Evolutionary conservation across 257 asterid species (phyloP).

Genomic region (Solanum habrochaites): DNA sequence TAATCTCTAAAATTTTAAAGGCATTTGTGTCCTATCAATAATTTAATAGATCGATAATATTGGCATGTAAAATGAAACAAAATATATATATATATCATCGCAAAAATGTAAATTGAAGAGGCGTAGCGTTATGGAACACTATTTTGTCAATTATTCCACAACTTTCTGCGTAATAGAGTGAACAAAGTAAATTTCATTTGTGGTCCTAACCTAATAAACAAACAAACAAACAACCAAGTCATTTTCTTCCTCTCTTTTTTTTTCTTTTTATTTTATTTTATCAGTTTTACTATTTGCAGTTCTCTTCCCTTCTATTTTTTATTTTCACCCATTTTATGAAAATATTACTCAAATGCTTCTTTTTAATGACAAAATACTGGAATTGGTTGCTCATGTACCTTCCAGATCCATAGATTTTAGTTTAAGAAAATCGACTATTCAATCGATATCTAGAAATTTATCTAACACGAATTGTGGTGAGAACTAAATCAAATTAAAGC

Average conservation of each 20-base stretch:
- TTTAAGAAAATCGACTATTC: neutral
- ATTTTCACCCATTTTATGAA: neutral
- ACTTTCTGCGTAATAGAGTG: neutral
- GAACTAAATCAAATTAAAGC: too few species aligned
- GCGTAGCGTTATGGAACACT: neutral
- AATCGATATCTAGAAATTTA: neutral
- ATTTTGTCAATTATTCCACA: neutral
- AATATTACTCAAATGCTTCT: neutral
- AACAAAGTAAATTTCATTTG: neutral
- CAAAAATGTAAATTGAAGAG: neutral
- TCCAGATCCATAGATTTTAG: neutral
- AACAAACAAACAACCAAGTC: neutral
- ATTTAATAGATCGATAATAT: neutral
- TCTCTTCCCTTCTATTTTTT: neutral
- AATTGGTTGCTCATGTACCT: neutral
- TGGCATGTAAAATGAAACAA: neutral
- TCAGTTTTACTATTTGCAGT: neutral
- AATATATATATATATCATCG: too few species aligned
- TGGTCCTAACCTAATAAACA: neutral
- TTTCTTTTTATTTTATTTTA: too few species aligned
- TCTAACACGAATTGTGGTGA: neutral
- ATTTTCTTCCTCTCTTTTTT: neutral
- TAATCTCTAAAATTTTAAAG: neutral
- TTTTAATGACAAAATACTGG: neutral
- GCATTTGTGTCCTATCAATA: neutral